Base-by-base conservation (phyloP, 768 basidiomycete genomes). In the Trametes elegans region DNA sequence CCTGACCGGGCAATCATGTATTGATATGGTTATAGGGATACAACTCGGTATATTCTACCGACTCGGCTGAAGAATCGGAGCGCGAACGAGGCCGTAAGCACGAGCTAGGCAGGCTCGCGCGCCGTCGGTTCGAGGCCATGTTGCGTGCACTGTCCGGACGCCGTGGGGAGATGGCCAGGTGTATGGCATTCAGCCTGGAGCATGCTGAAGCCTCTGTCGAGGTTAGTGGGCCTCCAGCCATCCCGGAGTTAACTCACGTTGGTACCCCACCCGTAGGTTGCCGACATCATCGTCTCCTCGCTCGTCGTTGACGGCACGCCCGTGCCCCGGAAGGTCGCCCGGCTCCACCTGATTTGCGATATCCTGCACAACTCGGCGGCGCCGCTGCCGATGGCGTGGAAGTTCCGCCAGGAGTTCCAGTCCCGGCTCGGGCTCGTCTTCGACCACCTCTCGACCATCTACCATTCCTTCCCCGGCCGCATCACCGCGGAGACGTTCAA, bases 401-500 rank as follows among this genome's bases (percentile, higher is more conserved):
- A 92, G 69, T 98, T 91, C 71, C 88, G 97, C 27, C 86, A 93
- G 57, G 91, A 96, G 63, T 96, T 98, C 64, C 96, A 98, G 67
- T 79, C 84, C 9, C 79, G 92, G 34, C 81, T 99, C 5, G 91
- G 90, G n/a, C 81, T 88, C 34, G 95, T 97, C 9, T 98, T 99
- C 67, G 94, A 97, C 65, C 97, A 99, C 69, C 78, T 99, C 27
- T 89, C 88, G 21, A 89, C 87, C 41, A 92, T 99, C 49, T 94
- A 97, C 67, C 89, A 93, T 58, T 94, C 94, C 7, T 98, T 98
- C 68, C 93, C 94, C 2, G 96, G 96, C 2, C 80, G 93, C 45
- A 94, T 99, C 68, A 96, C 94, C 2, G 96, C 96, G 11, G 95
- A 98, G 61, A 87, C 88, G 1, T 99, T 98, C 79, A 95, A 90